Evolutionary conservation across 2,329 filamentous ascomycete species (phyloP).

Genomic region (Alternaria alternata): DNA sequence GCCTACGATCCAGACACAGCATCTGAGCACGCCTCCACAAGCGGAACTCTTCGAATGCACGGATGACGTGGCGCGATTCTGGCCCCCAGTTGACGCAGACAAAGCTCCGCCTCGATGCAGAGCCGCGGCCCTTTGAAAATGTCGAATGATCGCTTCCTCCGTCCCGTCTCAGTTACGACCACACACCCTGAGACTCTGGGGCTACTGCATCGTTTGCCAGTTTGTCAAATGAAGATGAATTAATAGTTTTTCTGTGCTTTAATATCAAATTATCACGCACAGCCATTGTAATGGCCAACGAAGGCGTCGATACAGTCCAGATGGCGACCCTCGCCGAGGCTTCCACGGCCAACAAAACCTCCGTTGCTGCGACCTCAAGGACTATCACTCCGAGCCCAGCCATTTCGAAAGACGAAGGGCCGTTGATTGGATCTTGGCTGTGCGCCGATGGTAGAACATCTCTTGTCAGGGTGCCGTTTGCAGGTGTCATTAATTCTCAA

Average conservation of each 20-base stretch:
- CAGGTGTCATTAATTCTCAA: constrained; percentile 11
- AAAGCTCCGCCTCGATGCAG: constrained; percentile 31
- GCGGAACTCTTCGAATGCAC: constrained; percentile 19
- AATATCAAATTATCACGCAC: not conserved
- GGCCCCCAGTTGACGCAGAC: constrained; percentile 25
- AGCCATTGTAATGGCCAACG: constrained; percentile 11
- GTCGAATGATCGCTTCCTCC: constrained; percentile 19
- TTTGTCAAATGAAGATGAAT: not conserved
- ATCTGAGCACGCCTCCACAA: constrained; percentile 6
- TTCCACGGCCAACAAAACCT: constrained; percentile 1
- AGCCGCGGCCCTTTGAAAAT: constrained; percentile 31
- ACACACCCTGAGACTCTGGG: not conserved
- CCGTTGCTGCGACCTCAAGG: constrained; percentile 5
- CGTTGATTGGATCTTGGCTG: constrained; percentile 35
- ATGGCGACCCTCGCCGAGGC: constrained; percentile 9
- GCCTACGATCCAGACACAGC: constrained; percentile 20
- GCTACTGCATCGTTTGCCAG: not conserved
- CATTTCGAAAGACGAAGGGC: not conserved
- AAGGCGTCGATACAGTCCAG: not conserved
- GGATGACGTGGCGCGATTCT: constrained; percentile 31
- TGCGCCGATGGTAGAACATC: constrained; percentile 34
- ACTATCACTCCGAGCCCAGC: constrained; percentile 12
- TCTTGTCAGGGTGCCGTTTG: not conserved
- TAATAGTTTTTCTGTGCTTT: too few relatives aligned
- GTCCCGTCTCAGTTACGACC: not conserved